A percentile compares a stretch with the other conserved stretches of the same genome.
These are phyloP conservation scores for Cyclotella distinguenda DNA, from an alignment of 108 stramenopile species.

Conservation along the genomic window DNA sequence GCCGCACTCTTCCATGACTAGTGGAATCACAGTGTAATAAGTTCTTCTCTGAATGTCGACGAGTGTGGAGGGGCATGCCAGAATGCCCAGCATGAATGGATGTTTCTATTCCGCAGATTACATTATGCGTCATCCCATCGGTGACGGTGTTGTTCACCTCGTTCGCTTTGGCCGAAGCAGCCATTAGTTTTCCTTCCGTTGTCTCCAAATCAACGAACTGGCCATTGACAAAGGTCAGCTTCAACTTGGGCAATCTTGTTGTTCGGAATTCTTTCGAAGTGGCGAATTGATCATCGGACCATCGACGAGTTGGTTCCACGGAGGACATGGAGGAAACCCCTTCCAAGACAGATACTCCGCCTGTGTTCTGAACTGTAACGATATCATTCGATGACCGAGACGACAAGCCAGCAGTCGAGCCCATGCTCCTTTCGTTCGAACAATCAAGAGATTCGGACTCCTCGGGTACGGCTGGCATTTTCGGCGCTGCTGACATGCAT, in stretches of 20 bases:
- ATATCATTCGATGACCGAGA: background rate
- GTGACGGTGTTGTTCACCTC: background rate
- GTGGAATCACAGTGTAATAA: too few relatives aligned
- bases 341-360: background rate
- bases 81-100: constrained; percentile 11
- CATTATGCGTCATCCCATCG: constrained; percentile 2
- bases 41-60: too few relatives aligned
- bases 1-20: too few relatives aligned
- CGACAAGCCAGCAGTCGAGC: background rate
- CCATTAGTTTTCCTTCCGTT: constrained; percentile 23
- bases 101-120: constrained; percentile 14
- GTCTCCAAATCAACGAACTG: constrained; percentile 38
- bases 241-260: constrained; percentile 7
- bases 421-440: background rate
- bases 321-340: background rate
- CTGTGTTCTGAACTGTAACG: background rate
- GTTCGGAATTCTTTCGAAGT: background rate
- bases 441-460: constrained; percentile 2
- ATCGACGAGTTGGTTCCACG: background rate
- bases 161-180: background rate
- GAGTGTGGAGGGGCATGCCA: background rate
- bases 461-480: constrained; percentile 31
- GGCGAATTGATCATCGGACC: background rate
- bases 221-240: constrained; percentile 39
- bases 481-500: background rate